A percentile compares a stretch with the other conserved stretches of the same genome.
These are phyloP conservation scores for Alternaria longipes DNA, from an alignment of 2,329 filamentous ascomycete genomes.

Conservation along the genomic window DNA sequence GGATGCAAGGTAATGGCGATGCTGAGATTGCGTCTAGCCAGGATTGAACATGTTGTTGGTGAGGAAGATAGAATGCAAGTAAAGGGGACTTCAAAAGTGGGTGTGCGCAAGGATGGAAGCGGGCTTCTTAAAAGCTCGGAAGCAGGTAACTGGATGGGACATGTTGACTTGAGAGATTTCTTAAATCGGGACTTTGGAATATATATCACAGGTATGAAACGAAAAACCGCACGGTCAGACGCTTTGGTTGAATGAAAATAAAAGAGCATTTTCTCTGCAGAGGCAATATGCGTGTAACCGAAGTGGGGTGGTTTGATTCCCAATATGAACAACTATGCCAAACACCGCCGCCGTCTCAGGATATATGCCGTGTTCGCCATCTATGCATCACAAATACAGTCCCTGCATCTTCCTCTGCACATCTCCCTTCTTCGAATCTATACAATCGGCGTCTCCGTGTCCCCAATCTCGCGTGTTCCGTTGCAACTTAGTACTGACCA, in stretches of 20 bases:
- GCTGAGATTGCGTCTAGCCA: background rate
- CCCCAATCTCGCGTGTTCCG: background rate
- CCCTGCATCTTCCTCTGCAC: background rate
- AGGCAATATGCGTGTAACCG: background rate
- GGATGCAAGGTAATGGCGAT: background rate
- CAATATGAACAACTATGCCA: background rate
- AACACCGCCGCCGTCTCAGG: background rate
- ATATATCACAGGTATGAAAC: background rate
- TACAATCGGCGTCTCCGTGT: too few species aligned
- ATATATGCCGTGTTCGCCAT: slow-evolving; percentile 4
- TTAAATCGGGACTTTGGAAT: background rate
- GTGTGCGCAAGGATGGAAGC: too few species aligned
- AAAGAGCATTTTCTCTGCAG: background rate
- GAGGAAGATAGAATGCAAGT: background rate
- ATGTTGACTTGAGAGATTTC: background rate
- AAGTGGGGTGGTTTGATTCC: background rate
- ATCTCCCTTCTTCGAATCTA: too few species aligned
- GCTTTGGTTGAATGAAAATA: too few species aligned
- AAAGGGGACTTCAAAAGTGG: too few species aligned
- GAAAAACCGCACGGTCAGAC: accelerated
- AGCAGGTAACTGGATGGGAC: background rate
- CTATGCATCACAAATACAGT: slow-evolving; percentile 7
- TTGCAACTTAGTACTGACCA: slow-evolving; percentile 57
- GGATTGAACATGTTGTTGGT: background rate
- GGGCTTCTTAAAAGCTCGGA: too few species aligned